Evolutionary conservation across 2,329 filamentous ascomycete species (phyloP).

Genomic region (Cordyceps cicadae): DNA sequence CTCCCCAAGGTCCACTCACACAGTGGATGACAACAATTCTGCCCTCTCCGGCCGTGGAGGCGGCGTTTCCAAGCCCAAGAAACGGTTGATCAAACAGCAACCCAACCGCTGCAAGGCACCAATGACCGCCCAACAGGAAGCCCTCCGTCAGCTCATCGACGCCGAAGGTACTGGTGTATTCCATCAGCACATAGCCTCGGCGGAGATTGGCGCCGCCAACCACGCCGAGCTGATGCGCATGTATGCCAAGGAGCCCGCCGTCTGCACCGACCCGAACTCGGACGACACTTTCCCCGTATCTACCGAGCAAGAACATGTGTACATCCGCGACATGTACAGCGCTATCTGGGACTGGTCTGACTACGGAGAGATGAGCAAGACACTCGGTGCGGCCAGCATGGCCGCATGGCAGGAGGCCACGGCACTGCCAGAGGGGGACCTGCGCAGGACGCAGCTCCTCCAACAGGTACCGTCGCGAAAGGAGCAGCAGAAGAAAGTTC

Average conservation of each 20-base stretch:
- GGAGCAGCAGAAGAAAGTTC: conserved; percentile 16
- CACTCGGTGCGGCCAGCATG: neutral
- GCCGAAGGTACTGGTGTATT: neutral
- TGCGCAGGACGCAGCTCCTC: neutral
- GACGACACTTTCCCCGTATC: neutral
- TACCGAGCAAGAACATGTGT: neutral
- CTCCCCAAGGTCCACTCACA: too few relatives aligned
- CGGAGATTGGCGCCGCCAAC: neutral
- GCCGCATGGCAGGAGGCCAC: neutral
- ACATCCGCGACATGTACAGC: neutral
- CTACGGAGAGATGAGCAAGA: conserved; percentile 5
- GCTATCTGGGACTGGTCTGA: conserved; percentile 8
- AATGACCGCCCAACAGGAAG: neutral
- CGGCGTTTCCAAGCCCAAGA: neutral
- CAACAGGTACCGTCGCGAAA: conserved; percentile 12
- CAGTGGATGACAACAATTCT: too few relatives aligned
- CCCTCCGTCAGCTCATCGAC: neutral
- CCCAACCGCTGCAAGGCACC: neutral
- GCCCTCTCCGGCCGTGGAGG: neutral
- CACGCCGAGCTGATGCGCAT: neutral
- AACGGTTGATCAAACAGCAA: conserved; percentile 4
- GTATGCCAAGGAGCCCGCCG: neutral
- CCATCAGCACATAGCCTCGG: neutral
- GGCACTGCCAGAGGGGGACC: neutral
- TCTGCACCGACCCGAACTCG: neutral